These are phyloP conservation scores for Cystofilobasidium bisporidii DNA, from an alignment of 768 basidiomycete genomes.

Conservation along the genomic window DNA sequence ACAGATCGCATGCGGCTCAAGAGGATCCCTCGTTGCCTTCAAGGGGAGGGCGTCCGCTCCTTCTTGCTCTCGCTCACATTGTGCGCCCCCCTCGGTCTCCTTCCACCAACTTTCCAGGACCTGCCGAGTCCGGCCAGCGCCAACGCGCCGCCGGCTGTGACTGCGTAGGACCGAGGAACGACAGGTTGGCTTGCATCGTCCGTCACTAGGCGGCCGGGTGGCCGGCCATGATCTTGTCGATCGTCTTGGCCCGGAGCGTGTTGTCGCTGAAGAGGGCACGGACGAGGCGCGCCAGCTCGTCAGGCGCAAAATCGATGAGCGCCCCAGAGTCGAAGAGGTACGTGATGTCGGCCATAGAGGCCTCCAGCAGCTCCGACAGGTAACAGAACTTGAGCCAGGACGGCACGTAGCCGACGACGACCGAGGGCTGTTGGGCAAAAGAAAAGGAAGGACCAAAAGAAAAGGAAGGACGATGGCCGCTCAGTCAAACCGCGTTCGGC, in stretches of 20 bases:
- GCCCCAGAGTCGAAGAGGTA: slow-evolving; percentile 87
- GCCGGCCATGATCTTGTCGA: slow-evolving; percentile 42
- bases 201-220: not conserved
- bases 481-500: too few relatives aligned
- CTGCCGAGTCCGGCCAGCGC: too few relatives aligned
- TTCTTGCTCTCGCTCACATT: too few relatives aligned
- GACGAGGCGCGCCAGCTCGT: slow-evolving; percentile 72
- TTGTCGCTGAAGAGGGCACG: slow-evolving; percentile 83
- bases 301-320: slow-evolving; percentile 75
- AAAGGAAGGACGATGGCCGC: too few relatives aligned
- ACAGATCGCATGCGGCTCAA: not conserved
- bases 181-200: too few relatives aligned
- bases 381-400: slow-evolving; percentile 94
- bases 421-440: slow-evolving; percentile 51
- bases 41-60: too few relatives aligned
- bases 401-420: slow-evolving; percentile 75
- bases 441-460: slow-evolving; percentile 33
- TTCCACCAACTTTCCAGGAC: too few relatives aligned
- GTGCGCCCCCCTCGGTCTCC: too few relatives aligned
- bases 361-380: slow-evolving; percentile 81
- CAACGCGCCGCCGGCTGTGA: too few relatives aligned
- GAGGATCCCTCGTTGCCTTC: not conserved
- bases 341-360: slow-evolving; percentile 79
- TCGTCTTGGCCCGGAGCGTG: slow-evolving; percentile 64
- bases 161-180: too few relatives aligned